Conservation (phyloP, 768 basidiomycete genomes). For the Hypsizygus marmoreus region DNA sequence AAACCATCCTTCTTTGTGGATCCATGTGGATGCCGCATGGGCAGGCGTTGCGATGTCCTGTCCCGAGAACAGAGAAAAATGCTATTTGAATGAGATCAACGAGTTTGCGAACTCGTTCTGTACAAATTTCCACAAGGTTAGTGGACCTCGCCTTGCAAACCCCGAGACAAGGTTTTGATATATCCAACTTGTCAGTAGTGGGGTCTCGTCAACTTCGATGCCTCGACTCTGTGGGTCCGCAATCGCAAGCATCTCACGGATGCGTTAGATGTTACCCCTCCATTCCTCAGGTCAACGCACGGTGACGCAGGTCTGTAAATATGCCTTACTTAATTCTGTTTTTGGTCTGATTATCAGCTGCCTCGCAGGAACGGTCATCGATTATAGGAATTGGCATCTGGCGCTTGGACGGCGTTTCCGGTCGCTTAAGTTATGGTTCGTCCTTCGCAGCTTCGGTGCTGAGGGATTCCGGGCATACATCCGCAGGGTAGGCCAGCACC, state of each 20-base stretch:
- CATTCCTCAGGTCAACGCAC: constrained; percentile 78
- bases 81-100: constrained; percentile 75
- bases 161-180: not conserved
- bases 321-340: no score
- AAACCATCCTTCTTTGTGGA: constrained; percentile 66
- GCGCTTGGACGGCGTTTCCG: constrained; percentile 87
- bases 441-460: constrained; percentile 79
- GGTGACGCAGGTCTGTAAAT: constrained; percentile 63
- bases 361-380: constrained; percentile 72
- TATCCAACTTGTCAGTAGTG: constrained; percentile 49
- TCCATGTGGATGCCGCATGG: constrained; percentile 93
- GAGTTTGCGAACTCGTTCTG: constrained; percentile 76
- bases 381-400: constrained; percentile 87
- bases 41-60: constrained; percentile 82
- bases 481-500: constrained; percentile 51
- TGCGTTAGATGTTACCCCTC: constrained; percentile 85
- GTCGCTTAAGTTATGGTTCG: constrained; percentile 91
- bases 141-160: not conserved
- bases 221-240: constrained; percentile 78
- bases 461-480: constrained; percentile 81
- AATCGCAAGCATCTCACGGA: constrained; percentile 71
- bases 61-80: constrained; percentile 68
- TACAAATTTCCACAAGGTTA: constrained; percentile 90
- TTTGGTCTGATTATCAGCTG: no score
- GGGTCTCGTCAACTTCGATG: constrained; percentile 90